phyloP scores from a whole-genome alignment of 768 basidiomycete species.

The Hysterangium stoloniferum region DNA sequence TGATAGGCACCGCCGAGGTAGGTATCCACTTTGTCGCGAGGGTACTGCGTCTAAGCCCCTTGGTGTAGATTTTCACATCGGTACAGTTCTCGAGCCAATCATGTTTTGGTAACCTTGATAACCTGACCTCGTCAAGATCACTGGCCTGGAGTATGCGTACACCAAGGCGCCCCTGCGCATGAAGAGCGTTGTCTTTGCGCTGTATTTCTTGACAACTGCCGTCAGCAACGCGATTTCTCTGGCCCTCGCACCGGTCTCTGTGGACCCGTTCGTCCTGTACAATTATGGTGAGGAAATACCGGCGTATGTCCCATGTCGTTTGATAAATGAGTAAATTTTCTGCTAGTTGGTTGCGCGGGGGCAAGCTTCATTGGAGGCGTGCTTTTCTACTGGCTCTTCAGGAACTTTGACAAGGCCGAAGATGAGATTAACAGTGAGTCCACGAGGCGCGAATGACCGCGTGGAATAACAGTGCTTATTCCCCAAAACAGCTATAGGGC shows the following conservation, averaged over 20 bases:
- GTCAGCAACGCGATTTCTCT: constrained; percentile 7
- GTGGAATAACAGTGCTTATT: background rate
- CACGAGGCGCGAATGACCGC: background rate
- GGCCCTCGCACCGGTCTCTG: constrained; percentile 11
- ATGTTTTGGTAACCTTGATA: background rate
- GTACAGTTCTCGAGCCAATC: too few relatives aligned
- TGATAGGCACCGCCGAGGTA: constrained; percentile 9
- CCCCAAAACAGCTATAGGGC: background rate
- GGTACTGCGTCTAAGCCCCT: background rate
- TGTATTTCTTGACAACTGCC: constrained; percentile 7
- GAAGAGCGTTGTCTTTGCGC: constrained; percentile 8
- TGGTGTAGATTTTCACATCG: constrained; percentile 1
- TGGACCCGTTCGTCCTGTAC: constrained; percentile 10
- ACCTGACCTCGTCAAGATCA: background rate
- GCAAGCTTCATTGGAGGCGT: constrained; percentile 9
- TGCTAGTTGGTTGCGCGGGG: constrained; percentile 5
- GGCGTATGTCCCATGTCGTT: background rate
- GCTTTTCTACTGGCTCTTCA: constrained; percentile 9
- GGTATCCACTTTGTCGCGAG: background rate
- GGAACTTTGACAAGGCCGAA: constrained; percentile 4
- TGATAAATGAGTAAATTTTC: background rate
- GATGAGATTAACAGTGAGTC: constrained; percentile 5
- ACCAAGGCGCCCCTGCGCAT: constrained; percentile 8
- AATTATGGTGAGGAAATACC: constrained; percentile 6
- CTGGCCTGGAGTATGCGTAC: constrained; percentile 7